Percentiles rank a stretch among this genome's conserved stretches.
These are phyloP conservation scores for Ampelocalamus luodianensis DNA, from an alignment of 176 grass and related monocot genomes.

Conservation along the genomic window DNA sequence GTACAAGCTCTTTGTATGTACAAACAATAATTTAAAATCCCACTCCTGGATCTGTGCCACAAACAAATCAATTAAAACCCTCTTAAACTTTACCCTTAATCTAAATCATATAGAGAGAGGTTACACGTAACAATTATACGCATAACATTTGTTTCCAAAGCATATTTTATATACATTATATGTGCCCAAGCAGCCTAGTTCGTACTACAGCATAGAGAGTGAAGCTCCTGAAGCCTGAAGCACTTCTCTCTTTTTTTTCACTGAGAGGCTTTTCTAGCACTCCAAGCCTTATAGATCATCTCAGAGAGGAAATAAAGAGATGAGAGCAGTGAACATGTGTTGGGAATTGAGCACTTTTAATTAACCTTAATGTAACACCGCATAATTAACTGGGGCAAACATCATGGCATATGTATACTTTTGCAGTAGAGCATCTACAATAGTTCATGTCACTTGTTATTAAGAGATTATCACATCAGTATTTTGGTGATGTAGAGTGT, in stretches of 20 bases:
- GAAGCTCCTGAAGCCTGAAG: background rate
- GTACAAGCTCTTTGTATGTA: background rate
- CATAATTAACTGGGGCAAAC: background rate
- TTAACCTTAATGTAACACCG: background rate
- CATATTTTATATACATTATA: background rate
- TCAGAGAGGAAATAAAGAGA: background rate
- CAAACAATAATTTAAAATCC: background rate
- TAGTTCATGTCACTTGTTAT: no score
- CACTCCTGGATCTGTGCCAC: background rate
- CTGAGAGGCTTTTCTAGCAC: background rate
- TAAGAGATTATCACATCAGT: no score
- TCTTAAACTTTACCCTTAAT: background rate
- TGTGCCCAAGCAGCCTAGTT: background rate
- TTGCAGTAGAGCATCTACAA: background rate
- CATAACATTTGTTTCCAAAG: background rate
- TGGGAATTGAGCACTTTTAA: background rate
- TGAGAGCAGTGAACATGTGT: slow-evolving; percentile 4
- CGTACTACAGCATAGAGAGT: background rate
- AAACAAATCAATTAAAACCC: background rate
- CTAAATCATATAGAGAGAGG: background rate
- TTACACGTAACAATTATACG: background rate
- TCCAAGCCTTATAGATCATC: background rate
- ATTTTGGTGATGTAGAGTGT: no score
- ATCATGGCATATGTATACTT: background rate
- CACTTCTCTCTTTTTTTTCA: background rate